These are phyloP conservation scores for Coniochaeta ligniaria DNA, from an alignment of 2,329 filamentous ascomycete genomes.

Conservation along the genomic window DNA sequence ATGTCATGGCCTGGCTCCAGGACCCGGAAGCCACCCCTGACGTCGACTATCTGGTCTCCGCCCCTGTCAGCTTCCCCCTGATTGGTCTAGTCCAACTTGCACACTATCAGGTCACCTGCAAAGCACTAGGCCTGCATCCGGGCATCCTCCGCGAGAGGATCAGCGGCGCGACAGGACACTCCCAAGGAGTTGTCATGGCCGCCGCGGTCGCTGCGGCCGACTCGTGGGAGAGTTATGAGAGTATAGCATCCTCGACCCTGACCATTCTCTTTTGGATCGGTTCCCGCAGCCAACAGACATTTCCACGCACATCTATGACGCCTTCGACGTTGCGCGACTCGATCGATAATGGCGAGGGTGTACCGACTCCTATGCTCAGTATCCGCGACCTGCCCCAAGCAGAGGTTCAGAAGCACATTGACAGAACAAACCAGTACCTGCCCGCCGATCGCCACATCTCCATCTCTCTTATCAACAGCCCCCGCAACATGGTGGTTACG, in stretches of 20 bases:
- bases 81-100: conserved; percentile 95
- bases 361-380: conserved; percentile 93
- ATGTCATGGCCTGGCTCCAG: conserved; percentile 89
- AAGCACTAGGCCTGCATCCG: conserved; percentile 81
- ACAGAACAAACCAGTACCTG: conserved; percentile 94
- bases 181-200: conserved; percentile 90
- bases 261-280: conserved; percentile 99
- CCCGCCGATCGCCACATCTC: conserved; percentile 87
- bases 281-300: conserved; percentile 92
- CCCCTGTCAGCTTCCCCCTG: conserved; percentile 89
- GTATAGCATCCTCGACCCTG: conserved; percentile 70
- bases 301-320: conserved; percentile 88
- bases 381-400: conserved; percentile 85
- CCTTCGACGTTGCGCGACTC: conserved; percentile 90
- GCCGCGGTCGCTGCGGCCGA: conserved; percentile 85
- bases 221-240: conserved; percentile 87
- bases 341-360: conserved; percentile 88
- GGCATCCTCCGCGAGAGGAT: conserved; percentile 81
- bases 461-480: conserved; percentile 94
- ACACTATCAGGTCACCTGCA: conserved; percentile 92
- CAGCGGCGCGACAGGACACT: conserved; percentile 88
- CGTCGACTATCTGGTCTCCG: conserved; percentile 87
- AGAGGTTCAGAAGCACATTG: conserved; percentile 92
- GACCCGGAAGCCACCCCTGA: conserved; percentile 86
- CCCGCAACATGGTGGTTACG: conserved; percentile 92